These are phyloP conservation scores for Kwoniella bestiolae DNA, from an alignment of 768 basidiomycete species.

Conservation along the genomic window DNA sequence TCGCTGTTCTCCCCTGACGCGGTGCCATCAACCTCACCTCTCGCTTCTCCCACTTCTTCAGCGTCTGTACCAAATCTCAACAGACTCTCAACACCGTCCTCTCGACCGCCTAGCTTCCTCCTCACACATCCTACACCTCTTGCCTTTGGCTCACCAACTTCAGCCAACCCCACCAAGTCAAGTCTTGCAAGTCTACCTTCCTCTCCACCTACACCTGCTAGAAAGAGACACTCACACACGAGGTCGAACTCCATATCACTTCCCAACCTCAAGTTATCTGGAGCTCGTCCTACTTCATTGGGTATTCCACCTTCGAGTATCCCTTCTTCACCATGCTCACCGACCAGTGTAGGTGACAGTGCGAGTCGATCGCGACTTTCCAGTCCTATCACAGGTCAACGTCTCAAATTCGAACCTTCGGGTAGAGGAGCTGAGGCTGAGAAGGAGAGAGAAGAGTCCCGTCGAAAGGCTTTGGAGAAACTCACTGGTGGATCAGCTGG, in stretches of 20 bases:
- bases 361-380: conserved; percentile 5
- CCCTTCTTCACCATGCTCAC: conserved; percentile 42
- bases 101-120: conserved; percentile 45
- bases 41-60: conserved; percentile 22
- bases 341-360: conserved; percentile 17
- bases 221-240: conserved; percentile 48
- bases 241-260: conserved; percentile 51
- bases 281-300: conserved; percentile 38
- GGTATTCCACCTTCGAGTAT: conserved; percentile 41
- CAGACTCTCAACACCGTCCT: conserved; percentile 32
- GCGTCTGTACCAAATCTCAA: conserved; percentile 14
- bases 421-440: conserved; percentile 51
- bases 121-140: conserved; percentile 45
- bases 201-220: conserved; percentile 39
- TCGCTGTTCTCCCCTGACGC: conserved; percentile 22
- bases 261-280: conserved; percentile 41
- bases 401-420: conserved; percentile 48
- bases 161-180: conserved; percentile 11
- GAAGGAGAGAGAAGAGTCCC: conserved; percentile 43
- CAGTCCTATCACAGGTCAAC: conserved; percentile 24
- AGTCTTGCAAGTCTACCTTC: conserved; percentile 30
- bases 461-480: conserved; percentile 47
- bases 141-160: conserved; percentile 13
- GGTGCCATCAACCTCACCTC: conserved; percentile 20
- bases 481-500: conserved; percentile 32